Conservation (phyloP, 495 filamentous ascomycete genomes). For the Hyaloscypha hepaticicola region DNA sequence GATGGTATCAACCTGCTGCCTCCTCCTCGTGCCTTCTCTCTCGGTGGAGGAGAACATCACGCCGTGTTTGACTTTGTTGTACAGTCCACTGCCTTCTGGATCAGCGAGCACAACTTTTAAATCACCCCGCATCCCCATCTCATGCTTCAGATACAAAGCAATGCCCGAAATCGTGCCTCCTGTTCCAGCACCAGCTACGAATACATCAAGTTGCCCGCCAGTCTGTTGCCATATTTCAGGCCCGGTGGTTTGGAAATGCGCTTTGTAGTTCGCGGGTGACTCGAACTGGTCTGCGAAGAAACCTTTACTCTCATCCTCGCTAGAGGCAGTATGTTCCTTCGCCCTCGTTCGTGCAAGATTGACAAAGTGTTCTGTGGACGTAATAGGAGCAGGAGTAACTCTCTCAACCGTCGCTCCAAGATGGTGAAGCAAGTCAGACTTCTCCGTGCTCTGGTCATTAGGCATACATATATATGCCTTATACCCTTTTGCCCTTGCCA, state of each 20-base stretch:
- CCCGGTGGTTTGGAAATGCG: constrained; percentile 80
- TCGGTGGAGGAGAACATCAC: constrained; percentile 94
- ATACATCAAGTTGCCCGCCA: constrained; percentile 74
- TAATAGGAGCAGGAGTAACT: constrained; percentile 87
- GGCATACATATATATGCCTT: constrained; percentile 97
- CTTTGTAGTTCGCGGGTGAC: constrained; percentile 78
- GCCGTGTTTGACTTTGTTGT: constrained; percentile 84
- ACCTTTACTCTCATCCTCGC: constrained; percentile 52
- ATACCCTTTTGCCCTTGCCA: constrained; percentile 87
- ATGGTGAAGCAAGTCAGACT: constrained; percentile 82
- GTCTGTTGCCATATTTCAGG: constrained; percentile 87
- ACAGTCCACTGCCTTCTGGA: constrained; percentile 90
- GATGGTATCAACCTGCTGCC: constrained; percentile 91
- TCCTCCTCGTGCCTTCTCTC: constrained; percentile 80
- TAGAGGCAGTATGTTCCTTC: constrained; percentile 56
- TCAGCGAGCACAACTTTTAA: constrained; percentile 84
- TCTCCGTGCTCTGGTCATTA: constrained; percentile 84
- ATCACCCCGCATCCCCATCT: constrained; percentile 37
- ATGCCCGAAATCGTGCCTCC: constrained; percentile 92
- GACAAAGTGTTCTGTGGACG: constrained; percentile 88
- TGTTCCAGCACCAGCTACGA: constrained; percentile 93
- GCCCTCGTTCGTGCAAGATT: constrained; percentile 85
- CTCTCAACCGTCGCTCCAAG: constrained; percentile 88
- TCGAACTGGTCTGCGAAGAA: constrained; percentile 99
- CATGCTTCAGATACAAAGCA: constrained; percentile 74